phyloP scores from a whole-genome alignment of 2,329 filamentous ascomycete genomes.

The Ascochyta lentis region DNA sequence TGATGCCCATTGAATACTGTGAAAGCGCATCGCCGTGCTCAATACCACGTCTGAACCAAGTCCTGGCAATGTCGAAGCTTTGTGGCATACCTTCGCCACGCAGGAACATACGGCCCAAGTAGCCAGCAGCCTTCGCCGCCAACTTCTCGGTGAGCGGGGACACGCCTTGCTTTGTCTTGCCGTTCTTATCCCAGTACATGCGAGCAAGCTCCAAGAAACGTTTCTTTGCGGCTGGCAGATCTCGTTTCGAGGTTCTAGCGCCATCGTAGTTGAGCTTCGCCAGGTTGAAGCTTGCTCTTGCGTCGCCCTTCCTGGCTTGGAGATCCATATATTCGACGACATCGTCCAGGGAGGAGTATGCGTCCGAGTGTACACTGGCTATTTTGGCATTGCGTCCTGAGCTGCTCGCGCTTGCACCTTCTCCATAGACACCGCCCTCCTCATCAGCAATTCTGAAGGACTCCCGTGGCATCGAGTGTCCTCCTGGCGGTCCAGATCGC shows the following conservation, averaged over 20 bases:
- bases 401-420: conserved; percentile 89
- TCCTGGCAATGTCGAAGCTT: conserved; percentile 75
- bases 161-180: conserved; percentile 73
- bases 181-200: conserved; percentile 82
- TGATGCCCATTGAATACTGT: conserved; percentile 82
- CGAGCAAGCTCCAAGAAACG: conserved; percentile 83
- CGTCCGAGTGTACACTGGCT: conserved; percentile 75
- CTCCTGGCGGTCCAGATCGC: conserved; percentile 87
- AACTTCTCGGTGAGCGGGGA: conserved; percentile 76
- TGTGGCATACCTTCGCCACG: conserved; percentile 84
- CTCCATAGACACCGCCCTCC: conserved; percentile 88
- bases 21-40: conserved; percentile 79
- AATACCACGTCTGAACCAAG: conserved; percentile 84
- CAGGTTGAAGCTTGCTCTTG: conserved; percentile 84
- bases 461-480: conserved; percentile 77
- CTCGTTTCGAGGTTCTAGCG: conserved; percentile 73
- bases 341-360: conserved; percentile 87
- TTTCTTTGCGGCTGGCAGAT: conserved; percentile 74
- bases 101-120: conserved; percentile 86
- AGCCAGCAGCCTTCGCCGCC: conserved; percentile 83
- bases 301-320: conserved; percentile 87
- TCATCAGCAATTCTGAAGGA: conserved; percentile 89
- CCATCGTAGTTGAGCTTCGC: conserved; percentile 90
- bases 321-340: conserved; percentile 93
- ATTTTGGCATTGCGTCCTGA: conserved; percentile 82